Conservation (phyloP, 345 rosid species). For the Salix koriyanagi region DNA sequence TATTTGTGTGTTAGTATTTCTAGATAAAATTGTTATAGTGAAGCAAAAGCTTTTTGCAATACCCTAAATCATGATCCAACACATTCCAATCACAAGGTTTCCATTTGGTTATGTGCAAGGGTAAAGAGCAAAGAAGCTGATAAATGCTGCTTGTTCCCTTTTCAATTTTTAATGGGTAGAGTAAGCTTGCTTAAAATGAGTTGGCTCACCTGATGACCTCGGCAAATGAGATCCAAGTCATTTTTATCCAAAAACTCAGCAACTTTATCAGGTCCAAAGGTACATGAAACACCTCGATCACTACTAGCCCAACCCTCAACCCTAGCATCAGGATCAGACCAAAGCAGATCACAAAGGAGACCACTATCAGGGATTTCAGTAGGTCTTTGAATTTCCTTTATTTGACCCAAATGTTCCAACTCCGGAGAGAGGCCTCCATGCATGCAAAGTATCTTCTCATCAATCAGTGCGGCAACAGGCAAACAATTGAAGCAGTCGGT, state of each 20-base stretch:
- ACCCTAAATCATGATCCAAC: background rate
- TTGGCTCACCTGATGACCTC: conserved; percentile 87
- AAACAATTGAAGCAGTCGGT: conserved; percentile 90
- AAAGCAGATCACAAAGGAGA: conserved; percentile 88
- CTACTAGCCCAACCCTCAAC: conserved; percentile 78
- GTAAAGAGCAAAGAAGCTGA: background rate
- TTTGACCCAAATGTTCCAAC: conserved; percentile 63
- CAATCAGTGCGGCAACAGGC: conserved; percentile 90
- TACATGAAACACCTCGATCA: conserved; percentile 87
- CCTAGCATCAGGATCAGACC: conserved; percentile 90
- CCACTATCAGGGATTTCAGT: conserved; percentile 87
- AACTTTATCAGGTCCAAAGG: conserved; percentile 81
- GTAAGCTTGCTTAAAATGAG: background rate
- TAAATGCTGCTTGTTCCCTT: background rate
- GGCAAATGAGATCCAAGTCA: conserved; percentile 90
- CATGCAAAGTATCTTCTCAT: conserved; percentile 91
- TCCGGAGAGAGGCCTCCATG: conserved; percentile 96
- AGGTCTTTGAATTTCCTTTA: conserved; percentile 76
- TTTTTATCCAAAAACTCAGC: conserved; percentile 85
- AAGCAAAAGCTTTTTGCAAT: background rate
- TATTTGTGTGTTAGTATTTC: background rate
- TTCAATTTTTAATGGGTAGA: background rate
- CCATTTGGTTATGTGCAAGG: background rate
- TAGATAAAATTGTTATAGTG: background rate
- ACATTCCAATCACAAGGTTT: background rate